These are phyloP conservation scores for Erodium texanum DNA, from an alignment of 441 rosid species.

Conservation along the genomic window DNA sequence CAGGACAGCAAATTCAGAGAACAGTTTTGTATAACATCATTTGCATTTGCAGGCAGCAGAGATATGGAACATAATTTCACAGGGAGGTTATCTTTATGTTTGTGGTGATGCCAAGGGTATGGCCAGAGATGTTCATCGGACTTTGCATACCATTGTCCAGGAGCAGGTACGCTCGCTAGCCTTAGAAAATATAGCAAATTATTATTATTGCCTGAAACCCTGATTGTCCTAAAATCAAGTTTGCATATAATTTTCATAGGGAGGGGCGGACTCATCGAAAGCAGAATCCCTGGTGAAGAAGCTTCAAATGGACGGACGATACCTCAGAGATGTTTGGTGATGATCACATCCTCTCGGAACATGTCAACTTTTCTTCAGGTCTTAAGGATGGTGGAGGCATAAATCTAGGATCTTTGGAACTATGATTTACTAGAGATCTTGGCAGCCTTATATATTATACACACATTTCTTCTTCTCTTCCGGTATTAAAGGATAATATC, in stretches of 20 bases:
- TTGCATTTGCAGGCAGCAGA: conserved; percentile 37
- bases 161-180: conserved; percentile 31
- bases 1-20: neutral
- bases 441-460: too few species aligned
- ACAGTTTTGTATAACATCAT: neutral
- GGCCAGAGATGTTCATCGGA: conserved; percentile 65
- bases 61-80: conserved; percentile 48
- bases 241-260: neutral
- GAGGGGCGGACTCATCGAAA: conserved; percentile 15
- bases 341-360: neutral
- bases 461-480: too few species aligned
- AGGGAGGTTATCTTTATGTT: conserved; percentile 53
- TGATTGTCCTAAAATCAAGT: neutral
- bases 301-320: conserved; percentile 55
- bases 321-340: conserved; percentile 77
- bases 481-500: too few species aligned
- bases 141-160: conserved; percentile 45
- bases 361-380: too few species aligned
- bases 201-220: too few species aligned
- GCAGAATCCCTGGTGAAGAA: conserved; percentile 54
- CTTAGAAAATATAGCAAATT: neutral
- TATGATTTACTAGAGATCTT: too few species aligned
- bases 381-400: too few species aligned
- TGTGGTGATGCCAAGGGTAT: conserved; percentile 82
- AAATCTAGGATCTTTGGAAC: too few species aligned